phyloP scores from a whole-genome alignment of 1,284 basidiomycete genomes.

The Fomes fomentarius region DNA sequence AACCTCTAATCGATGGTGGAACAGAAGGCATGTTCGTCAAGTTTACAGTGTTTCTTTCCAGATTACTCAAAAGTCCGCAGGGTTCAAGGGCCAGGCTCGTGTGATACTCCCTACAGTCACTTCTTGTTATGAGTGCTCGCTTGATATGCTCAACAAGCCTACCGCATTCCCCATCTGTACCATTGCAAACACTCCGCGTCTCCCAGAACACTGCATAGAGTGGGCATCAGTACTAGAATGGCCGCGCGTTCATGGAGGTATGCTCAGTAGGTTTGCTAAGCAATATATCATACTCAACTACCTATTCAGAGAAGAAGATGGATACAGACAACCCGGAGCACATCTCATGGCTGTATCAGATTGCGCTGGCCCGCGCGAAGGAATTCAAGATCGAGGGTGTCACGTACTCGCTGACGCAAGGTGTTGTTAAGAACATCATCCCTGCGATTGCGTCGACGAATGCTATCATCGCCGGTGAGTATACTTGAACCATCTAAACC shows the following conservation, averaged over 20 bases:
- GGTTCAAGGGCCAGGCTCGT: slow-evolving; percentile 98
- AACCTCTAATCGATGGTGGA: slow-evolving; percentile 98
- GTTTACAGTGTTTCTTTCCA: neutral
- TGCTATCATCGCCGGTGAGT: slow-evolving; percentile 88
- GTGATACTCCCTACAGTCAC: slow-evolving; percentile 96
- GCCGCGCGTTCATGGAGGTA: slow-evolving; percentile 90
- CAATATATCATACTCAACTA: neutral
- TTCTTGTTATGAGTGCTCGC: slow-evolving; percentile 97
- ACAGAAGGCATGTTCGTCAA: slow-evolving; percentile 82
- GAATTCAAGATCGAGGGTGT: slow-evolving; percentile 98
- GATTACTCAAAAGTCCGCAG: slow-evolving; percentile 43
- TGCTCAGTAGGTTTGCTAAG: slow-evolving; percentile 15
- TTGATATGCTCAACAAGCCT: slow-evolving; percentile 98
- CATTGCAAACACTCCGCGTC: slow-evolving; percentile 96
- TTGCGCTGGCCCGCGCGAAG: slow-evolving; percentile 81
- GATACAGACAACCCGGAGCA: slow-evolving; percentile 98
- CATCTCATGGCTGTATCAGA: slow-evolving; percentile 90
- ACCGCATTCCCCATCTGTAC: slow-evolving; percentile 99
- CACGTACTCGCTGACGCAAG: slow-evolving; percentile 97
- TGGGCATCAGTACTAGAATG: slow-evolving; percentile 99
- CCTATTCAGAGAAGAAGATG: slow-evolving; percentile 80
- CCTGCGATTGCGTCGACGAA: slow-evolving; percentile 98
- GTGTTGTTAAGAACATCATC: slow-evolving; percentile 99
- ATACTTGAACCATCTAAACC: neutral
- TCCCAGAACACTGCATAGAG: slow-evolving; percentile 99